These are phyloP conservation scores for Cercophora samala DNA, from an alignment of 495 filamentous ascomycete species.

Conservation along the genomic window DNA sequence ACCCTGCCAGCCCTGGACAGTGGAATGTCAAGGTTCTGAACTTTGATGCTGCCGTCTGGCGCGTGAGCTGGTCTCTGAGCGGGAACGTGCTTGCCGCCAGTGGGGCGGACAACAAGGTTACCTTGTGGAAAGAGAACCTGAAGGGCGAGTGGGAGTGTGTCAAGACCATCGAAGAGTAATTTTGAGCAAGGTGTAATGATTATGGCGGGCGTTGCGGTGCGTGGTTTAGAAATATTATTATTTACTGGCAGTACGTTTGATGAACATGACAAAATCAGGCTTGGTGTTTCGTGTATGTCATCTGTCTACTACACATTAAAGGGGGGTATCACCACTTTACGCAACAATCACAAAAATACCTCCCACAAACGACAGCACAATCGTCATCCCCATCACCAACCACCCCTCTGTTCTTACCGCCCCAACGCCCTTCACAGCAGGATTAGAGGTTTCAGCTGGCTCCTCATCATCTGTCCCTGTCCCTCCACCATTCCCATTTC, in stretches of 20 bases:
- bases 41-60: conserved; percentile 88
- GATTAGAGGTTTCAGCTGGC: not conserved
- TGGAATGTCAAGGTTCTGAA: conserved; percentile 82
- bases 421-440: not conserved
- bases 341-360: conserved; percentile 13
- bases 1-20: conserved; percentile 54
- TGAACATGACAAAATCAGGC: conserved; percentile 6
- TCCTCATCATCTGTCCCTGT: conserved; percentile 9
- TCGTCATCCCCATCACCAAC: conserved; percentile 14
- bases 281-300: conserved; percentile 5
- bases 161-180: conserved; percentile 90
- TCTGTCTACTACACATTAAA: not conserved
- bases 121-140: conserved; percentile 79
- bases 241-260: conserved; percentile 1
- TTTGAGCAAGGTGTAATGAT: conserved; percentile 10
- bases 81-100: conserved; percentile 94
- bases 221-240: not conserved
- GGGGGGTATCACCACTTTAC: not conserved
- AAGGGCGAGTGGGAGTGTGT: conserved; percentile 88
- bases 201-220: conserved; percentile 12
- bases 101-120: conserved; percentile 95
- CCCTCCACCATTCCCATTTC: not conserved
- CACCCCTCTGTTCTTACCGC: conserved; percentile 5
- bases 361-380: conserved; percentile 11
- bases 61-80: conserved; percentile 95